Percentiles rank a stretch among this genome's conserved stretches.
These are phyloP conservation scores for Naganishia kalamii DNA, from an alignment of 768 basidiomycete genomes.

Conservation along the genomic window DNA sequence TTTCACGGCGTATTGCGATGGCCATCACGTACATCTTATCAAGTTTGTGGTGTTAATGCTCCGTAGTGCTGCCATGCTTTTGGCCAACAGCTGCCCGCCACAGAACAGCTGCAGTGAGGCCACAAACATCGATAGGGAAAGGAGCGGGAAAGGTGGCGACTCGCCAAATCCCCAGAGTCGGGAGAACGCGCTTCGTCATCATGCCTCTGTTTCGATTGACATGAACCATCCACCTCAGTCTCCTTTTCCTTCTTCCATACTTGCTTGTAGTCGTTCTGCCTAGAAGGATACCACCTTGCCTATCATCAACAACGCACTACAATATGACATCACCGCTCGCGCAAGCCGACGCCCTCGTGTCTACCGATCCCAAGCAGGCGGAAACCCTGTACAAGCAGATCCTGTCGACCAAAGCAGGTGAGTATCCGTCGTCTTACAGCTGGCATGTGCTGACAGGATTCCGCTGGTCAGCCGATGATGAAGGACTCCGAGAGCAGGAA, in stretches of 20 bases:
- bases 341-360: slow-evolving; percentile 55
- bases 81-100: neutral
- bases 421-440: neutral
- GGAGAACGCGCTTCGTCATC: slow-evolving; percentile 8
- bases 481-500: slow-evolving; percentile 72
- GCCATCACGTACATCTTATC: too few relatives aligned
- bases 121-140: neutral
- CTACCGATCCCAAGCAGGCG: slow-evolving; percentile 57
- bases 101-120: neutral
- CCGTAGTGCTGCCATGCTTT: neutral
- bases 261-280: neutral
- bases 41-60: neutral
- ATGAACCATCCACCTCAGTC: neutral
- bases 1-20: too few relatives aligned
- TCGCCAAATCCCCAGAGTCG: neutral
- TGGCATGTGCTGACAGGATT: slow-evolving; percentile 33
- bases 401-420: slow-evolving; percentile 50
- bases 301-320: neutral
- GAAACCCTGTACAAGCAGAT: slow-evolving; percentile 71
- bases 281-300: neutral
- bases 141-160: neutral
- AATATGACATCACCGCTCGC: slow-evolving; percentile 46
- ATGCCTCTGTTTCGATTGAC: neutral
- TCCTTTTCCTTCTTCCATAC: neutral
- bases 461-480: slow-evolving; percentile 49